Conservation (phyloP, 2,329 filamentous ascomycete species). For the Aureobasidium musti region DNA sequence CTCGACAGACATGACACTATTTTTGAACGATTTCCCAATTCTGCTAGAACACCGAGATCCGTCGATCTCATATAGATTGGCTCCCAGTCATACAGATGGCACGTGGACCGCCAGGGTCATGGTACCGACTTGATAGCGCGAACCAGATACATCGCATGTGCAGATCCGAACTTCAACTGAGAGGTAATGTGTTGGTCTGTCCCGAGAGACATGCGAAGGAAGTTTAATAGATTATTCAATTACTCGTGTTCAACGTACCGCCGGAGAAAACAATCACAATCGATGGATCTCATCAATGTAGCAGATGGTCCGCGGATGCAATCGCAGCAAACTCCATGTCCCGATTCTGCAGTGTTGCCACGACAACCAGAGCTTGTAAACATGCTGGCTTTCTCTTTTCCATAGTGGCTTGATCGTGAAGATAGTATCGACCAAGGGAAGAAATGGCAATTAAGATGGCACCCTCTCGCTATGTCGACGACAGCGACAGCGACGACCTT, state of each 20-base stretch:
- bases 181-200: neutral
- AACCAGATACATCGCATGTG: neutral
- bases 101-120: constrained; percentile 21
- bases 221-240: neutral
- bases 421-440: neutral
- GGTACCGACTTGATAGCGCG: constrained; percentile 5
- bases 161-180: neutral
- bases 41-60: neutral
- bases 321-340: neutral
- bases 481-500: constrained; percentile 27
- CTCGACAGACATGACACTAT: constrained; percentile 3
- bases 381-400: constrained; percentile 9
- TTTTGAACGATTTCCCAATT: neutral
- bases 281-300: neutral
- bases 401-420: neutral
- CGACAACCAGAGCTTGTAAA: constrained; percentile 9
- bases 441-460: constrained; percentile 19
- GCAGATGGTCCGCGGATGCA: neutral
- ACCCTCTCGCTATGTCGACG: neutral
- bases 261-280: neutral
- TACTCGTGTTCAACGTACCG: too few relatives aligned
- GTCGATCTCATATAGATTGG: constrained; percentile 13
- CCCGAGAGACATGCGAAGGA: neutral
- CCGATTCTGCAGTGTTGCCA: neutral
- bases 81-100: neutral